Base-by-base conservation (phyloP, 768 basidiomycete genomes). In the Chalciporus piperatus region DNA sequence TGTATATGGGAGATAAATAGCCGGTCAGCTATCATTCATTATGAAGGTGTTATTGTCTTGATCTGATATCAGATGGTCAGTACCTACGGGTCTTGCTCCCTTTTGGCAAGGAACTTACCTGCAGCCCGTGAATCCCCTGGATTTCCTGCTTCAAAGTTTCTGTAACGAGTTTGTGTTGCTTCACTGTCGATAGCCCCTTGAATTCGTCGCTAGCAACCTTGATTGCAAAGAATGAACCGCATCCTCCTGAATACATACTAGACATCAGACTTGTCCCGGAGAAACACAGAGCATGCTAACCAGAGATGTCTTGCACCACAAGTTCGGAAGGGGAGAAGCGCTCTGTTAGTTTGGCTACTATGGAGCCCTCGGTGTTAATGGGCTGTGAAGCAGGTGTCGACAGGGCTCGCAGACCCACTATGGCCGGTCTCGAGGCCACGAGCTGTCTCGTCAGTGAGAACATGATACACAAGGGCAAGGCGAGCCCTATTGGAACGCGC, bases 151-250 rank as follows among this genome's bases (percentile, higher is more conserved):
- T 94, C 56, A 99, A 72, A 10, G 80, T 77, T 52, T 91, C 80
- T 12, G 88, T 95, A 35, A 99, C 93, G 25, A 97, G 74, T 52
- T 84, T 83, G 69, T 99, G 97, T 69, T 99, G 97, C 74, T 97
- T 95, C 48, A 98, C 84, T 39, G 83, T 87, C 1, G 89, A 70
- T 37, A 98, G 71, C 9, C 88, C 96, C 57, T 87, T 84, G 77
- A 99, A 98, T 1, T 78, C 78, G n/a, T 82, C 68, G 52, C 91
- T 93, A 4, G 88, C 81, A 55, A 99, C 89, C 12, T 81, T 79
- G 55, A 99, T 95, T 39, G 94, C 90, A 61, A 96, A 99, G 71
- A 98, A 99, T 4, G 85, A 80, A n/a, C 97, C 97, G 65, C 97
- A 98, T 20, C 97, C 97, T 48, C 94, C 96, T 97, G 41, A 19